phyloP scores from a whole-genome alignment of 2,329 filamentous ascomycete genomes.

The Lanzia echinophila region DNA sequence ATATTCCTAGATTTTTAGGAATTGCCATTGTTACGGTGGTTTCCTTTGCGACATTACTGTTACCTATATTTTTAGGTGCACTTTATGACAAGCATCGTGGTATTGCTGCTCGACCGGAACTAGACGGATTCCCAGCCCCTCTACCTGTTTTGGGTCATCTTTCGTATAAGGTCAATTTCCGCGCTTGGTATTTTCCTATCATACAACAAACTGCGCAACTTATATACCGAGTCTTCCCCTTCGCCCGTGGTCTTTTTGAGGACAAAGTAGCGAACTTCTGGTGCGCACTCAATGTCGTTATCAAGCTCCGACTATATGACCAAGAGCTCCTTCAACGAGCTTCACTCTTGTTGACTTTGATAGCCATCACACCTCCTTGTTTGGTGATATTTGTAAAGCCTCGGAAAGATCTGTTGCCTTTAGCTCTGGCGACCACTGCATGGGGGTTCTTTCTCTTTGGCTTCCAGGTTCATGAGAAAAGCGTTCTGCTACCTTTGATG shows the following conservation, averaged over 20 bases:
- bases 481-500: slow-evolving; percentile 81
- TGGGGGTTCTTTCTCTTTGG: slow-evolving; percentile 98
- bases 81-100: slow-evolving; percentile 61
- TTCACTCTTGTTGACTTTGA: slow-evolving; percentile 67
- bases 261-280: slow-evolving; percentile 99
- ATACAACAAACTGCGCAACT: slow-evolving; percentile 76
- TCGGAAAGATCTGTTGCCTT: slow-evolving; percentile 67
- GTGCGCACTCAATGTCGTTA: slow-evolving; percentile 83
- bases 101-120: slow-evolving; percentile 49
- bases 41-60: slow-evolving; percentile 68
- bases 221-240: slow-evolving; percentile 90
- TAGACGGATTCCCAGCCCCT: slow-evolving; percentile 52
- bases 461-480: slow-evolving; percentile 98
- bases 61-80: slow-evolving; percentile 68
- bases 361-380: slow-evolving; percentile 73
- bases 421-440: slow-evolving; percentile 74
- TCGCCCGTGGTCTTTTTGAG: slow-evolving; percentile 91
- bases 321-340: slow-evolving; percentile 65
- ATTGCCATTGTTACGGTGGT: slow-evolving; percentile 68
- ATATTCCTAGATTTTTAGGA: slow-evolving; percentile 59
- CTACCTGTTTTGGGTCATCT: slow-evolving; percentile 57
- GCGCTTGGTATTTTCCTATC: slow-evolving; percentile 66
- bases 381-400: slow-evolving; percentile 73
- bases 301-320: slow-evolving; percentile 78
- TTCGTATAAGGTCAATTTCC: slow-evolving; percentile 51